These are phyloP conservation scores for Kazachstania kunashirensis DNA, from an alignment of 805 yeast genomes.

Conservation along the genomic window DNA sequence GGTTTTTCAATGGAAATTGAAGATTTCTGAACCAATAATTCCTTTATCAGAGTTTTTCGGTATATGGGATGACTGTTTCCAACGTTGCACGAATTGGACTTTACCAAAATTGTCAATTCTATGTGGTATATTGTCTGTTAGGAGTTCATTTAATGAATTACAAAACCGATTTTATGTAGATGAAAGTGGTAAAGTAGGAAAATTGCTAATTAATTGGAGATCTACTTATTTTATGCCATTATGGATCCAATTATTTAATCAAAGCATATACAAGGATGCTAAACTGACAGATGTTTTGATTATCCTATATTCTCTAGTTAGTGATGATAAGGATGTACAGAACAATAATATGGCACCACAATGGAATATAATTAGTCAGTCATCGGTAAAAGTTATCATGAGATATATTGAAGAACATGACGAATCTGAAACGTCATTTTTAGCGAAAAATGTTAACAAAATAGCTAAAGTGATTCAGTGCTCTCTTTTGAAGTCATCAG, in stretches of 20 bases:
- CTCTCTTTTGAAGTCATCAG: slow-evolving; percentile 7
- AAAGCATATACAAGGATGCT: not conserved
- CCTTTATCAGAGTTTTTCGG: slow-evolving; percentile 15
- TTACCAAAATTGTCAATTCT: slow-evolving; percentile 15
- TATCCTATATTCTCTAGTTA: slow-evolving; percentile 3
- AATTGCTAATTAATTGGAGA: slow-evolving; percentile 17
- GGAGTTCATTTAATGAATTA: slow-evolving; percentile 9
- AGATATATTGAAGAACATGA: slow-evolving; percentile 6
- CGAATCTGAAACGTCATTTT: slow-evolving; percentile 4
- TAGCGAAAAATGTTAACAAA: slow-evolving; percentile 12
- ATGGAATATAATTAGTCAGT: slow-evolving; percentile 11
- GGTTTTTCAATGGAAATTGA: slow-evolving; percentile 23
- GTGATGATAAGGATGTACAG: slow-evolving; percentile 4
- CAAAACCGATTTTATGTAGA: slow-evolving; percentile 19
- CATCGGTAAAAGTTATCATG: slow-evolving; percentile 9
- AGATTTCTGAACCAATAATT: slow-evolving; percentile 26
- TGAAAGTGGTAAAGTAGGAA: slow-evolving; percentile 13
- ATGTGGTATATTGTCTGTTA: slow-evolving; percentile 19
- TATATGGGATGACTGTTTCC: slow-evolving; percentile 16
- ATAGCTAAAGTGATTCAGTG: slow-evolving; percentile 17
- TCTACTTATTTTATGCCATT: slow-evolving; percentile 15
- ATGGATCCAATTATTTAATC: slow-evolving; percentile 9
- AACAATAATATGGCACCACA: slow-evolving; percentile 4
- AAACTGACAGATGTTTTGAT: not conserved
- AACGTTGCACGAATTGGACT: slow-evolving; percentile 15